phyloP scores from a whole-genome alignment of 257 asterid species.

The Fraxinus quadrangulata region DNA sequence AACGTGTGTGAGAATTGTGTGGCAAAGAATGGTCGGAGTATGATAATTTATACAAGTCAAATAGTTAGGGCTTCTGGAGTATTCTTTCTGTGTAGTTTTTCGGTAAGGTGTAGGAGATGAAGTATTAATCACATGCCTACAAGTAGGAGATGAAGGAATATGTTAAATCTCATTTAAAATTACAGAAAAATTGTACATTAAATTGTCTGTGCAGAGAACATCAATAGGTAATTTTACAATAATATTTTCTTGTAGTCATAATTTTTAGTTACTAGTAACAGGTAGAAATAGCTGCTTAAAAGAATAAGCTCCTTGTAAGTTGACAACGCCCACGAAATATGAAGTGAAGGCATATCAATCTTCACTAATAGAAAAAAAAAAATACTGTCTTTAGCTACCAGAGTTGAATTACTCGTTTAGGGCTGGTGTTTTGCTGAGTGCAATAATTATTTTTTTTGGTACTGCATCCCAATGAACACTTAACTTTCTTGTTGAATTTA shows the following conservation, averaged over 20 bases:
- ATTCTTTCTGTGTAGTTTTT: background rate
- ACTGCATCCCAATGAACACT: background rate
- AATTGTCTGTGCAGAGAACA: background rate
- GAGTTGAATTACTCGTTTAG: background rate
- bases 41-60: background rate
- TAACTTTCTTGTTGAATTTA: background rate
- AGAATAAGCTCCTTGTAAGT: background rate
- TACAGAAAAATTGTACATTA: background rate
- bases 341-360: background rate
- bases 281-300: background rate
- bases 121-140: background rate
- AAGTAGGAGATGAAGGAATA: conserved; percentile 1
- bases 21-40: background rate
- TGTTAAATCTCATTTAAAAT: background rate
- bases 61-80: background rate
- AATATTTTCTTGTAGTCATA: background rate
- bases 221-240: background rate
- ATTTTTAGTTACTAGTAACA: background rate
- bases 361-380: background rate
- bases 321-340: background rate
- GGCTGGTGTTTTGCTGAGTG: background rate
- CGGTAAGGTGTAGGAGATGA: background rate
- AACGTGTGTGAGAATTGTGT: background rate
- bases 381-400: background rate
- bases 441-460: background rate